Evolutionary conservation across 371 early-diverging fungal species (phyloP).

Genomic region (Sanchytrium tribonematis): DNA sequence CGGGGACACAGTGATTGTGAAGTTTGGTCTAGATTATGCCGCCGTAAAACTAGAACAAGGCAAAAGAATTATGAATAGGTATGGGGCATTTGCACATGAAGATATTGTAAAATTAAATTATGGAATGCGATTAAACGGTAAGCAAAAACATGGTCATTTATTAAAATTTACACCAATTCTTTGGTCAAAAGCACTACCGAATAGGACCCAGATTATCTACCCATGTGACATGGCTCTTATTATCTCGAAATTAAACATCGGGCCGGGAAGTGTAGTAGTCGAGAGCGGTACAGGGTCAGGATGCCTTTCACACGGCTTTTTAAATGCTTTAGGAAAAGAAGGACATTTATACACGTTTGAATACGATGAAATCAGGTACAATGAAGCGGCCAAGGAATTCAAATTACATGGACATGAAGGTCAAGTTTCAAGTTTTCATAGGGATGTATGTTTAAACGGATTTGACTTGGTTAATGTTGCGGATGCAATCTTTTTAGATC

Average conservation of each 20-base stretch:
- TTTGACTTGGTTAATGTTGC: slow-evolving; percentile 41
- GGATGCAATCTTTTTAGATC: slow-evolving; percentile 70
- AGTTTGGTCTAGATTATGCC: not conserved
- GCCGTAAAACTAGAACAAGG: not conserved
- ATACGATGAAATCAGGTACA: slow-evolving; percentile 44
- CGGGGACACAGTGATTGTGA: not conserved
- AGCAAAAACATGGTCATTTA: not conserved
- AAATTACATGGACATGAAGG: slow-evolving; percentile 35
- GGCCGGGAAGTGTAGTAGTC: slow-evolving; percentile 52
- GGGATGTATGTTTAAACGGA: slow-evolving; percentile 73
- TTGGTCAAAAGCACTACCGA: slow-evolving; percentile 70
- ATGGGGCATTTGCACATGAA: not conserved
- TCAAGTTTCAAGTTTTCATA: slow-evolving; percentile 27
- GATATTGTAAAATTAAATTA: not conserved
- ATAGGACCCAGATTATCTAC: slow-evolving; percentile 85
- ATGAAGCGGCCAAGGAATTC: slow-evolving; percentile 31
- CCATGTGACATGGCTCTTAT: slow-evolving; percentile 70
- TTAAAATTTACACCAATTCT: slow-evolving; percentile 44
- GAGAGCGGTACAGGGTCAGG: slow-evolving; percentile 35
- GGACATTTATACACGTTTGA: slow-evolving; percentile 56
- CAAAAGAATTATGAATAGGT: not conserved
- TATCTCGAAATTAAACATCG: slow-evolving; percentile 39
- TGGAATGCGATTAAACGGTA: not conserved
- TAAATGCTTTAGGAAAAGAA: slow-evolving; percentile 34
- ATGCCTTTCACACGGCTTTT: not conserved